Evolutionary conservation across 108 stramenopile genomes (phyloP), one percentile per base, ranked within the genome.

Genomic region (Discostella pseudostelligera): DNA sequence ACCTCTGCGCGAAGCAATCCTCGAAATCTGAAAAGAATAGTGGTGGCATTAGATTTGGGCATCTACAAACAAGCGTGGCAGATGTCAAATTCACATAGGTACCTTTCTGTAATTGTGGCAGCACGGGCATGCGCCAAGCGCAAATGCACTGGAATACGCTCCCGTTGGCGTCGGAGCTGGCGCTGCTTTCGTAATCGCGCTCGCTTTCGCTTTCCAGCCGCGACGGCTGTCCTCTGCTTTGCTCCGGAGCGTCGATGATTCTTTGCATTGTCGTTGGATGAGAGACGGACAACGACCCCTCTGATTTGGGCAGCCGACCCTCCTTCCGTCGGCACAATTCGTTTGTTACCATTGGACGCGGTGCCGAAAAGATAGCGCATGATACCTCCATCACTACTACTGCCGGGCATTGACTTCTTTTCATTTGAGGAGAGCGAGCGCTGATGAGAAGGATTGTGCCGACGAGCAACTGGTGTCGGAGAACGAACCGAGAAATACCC

Each of bases 111-210:
- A 12, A 82, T 68, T 36, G 66, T 66, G 36, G 71, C 56, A 25
- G 76, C 81, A 62, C 88, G 88, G 5, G 61, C 59, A 72, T 94
- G 89, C 0, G 93, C 87, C 11, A 66, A 51, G 9, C 87, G 83
- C 21, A 92, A 54, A 58, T 87, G 82, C 9, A 62, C 62, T 8
- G 88, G 87, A 50, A 87, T 81, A 20, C 57, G 67, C 42, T 83
- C 69, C 46, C 47, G 10, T 19, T 39, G 55, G 0, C 74, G 74
- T 36, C 60, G 67, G 10, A 68, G 50, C 35, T 50, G 62, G 12
- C 37, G 45, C 46, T 62, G 35, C 42, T 50, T 63, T 44, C 67
- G 14, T 13, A 61, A 40, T 26, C 58, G 77, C 7, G 47, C 55
- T 11, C 44, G 65, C 42, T 61, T 78, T 20, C 71, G 58, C 39